A percentile compares a stretch with the other conserved stretches of the same genome.
Conservation (phyloP, 2,329 filamentous ascomycete genomes). For the Cercospora canescens region DNA sequence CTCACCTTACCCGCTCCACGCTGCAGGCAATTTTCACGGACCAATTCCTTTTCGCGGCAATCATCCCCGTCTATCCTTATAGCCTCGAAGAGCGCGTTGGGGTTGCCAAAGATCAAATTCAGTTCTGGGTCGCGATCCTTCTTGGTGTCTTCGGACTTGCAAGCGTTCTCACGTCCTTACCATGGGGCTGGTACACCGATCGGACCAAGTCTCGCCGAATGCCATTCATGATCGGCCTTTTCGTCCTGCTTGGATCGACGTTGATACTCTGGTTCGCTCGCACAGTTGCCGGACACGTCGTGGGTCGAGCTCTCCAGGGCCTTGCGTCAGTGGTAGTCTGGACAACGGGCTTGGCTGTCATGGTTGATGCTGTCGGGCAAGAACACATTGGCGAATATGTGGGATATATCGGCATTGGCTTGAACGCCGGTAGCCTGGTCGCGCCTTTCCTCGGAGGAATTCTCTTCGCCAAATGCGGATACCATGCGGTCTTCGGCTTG, state of each 20-base stretch:
- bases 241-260: slow-evolving; percentile 62
- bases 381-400: slow-evolving; percentile 62
- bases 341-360: slow-evolving; percentile 68
- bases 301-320: slow-evolving; percentile 67
- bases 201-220: slow-evolving; percentile 59
- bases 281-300: slow-evolving; percentile 59
- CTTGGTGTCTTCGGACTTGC: slow-evolving; percentile 69
- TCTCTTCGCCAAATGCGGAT: slow-evolving; percentile 56
- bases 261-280: slow-evolving; percentile 64
- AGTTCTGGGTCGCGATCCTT: slow-evolving; percentile 68
- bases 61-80: slow-evolving; percentile 25
- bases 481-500: slow-evolving; percentile 27
- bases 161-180: slow-evolving; percentile 52
- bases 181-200: slow-evolving; percentile 60
- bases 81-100: slow-evolving; percentile 15
- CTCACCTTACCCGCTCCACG: neutral
- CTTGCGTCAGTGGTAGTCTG: slow-evolving; percentile 68
- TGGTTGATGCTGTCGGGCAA: slow-evolving; percentile 67
- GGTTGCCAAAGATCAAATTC: slow-evolving; percentile 43
- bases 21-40: slow-evolving; percentile 24
- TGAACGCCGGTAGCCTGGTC: slow-evolving; percentile 63
- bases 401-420: slow-evolving; percentile 64
- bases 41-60: slow-evolving; percentile 28
- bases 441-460: slow-evolving; percentile 68
- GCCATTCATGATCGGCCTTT: slow-evolving; percentile 62